Percentiles rank a stretch among this genome's conserved stretches.
phyloP scores from a whole-genome alignment of 2,329 filamentous ascomycete genomes.

The Colletotrichum zoysiae region DNA sequence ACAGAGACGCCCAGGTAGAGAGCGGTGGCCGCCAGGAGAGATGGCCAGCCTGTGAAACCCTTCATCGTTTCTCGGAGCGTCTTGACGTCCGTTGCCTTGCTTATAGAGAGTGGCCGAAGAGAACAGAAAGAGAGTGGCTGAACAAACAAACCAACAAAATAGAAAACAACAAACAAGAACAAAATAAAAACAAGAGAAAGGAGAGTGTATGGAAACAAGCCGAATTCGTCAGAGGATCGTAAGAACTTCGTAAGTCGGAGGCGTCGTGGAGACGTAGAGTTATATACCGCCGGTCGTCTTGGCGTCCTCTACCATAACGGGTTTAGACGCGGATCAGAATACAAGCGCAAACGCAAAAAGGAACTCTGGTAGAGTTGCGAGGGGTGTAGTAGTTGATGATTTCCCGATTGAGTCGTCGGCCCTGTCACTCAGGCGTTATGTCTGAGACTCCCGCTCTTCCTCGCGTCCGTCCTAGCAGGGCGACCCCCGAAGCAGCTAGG shows the following conservation, averaged over 20 bases:
- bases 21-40: conserved; percentile 18
- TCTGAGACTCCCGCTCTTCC: background rate
- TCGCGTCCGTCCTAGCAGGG: conserved; percentile 19
- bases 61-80: conserved; percentile 18
- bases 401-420: conserved; percentile 17
- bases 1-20: conserved; percentile 14
- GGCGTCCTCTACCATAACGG: conserved; percentile 11
- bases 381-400: background rate
- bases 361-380: conserved; percentile 23
- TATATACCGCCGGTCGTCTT: conserved; percentile 18
- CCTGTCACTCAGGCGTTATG: background rate
- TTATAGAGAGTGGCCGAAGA: conserved; percentile 31
- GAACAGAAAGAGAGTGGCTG: conserved; percentile 25
- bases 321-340: background rate
- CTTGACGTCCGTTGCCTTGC: conserved; percentile 2
- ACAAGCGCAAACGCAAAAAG: background rate
- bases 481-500: conserved; percentile 8
- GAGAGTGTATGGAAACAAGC: conserved; percentile 31
- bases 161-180: background rate
- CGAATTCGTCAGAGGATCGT: conserved; percentile 2
- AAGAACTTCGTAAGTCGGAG: conserved; percentile 10
- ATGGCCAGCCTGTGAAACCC: background rate
- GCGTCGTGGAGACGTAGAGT: conserved; percentile 19
- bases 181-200: conserved; percentile 22
- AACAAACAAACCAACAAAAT: conserved; percentile 1